Base-by-base conservation (phyloP, 2,329 filamentous ascomycete species). In the Botryotinia globosa region DNA sequence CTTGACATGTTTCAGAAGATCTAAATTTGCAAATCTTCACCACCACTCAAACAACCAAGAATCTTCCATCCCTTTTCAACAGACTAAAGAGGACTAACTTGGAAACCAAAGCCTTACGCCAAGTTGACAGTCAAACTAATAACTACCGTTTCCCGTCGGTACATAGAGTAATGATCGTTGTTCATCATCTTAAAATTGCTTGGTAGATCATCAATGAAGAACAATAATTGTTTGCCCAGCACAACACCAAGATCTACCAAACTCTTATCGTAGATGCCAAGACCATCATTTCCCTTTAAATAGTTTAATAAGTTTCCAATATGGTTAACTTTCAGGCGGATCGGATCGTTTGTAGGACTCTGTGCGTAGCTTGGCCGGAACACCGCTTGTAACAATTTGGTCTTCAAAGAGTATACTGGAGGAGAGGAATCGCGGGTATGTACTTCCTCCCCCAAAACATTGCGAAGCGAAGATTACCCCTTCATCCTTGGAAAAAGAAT, bases 181-280 rank as follows among this genome's bases (percentile, higher is more conserved):
- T 39, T 48, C 7, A 29, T 54, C 45, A 51, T 9, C 44, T 22
- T 9, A 8, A 66, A 44, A 51, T 29, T 66, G 32, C 48, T 66
- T 39, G 44, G 45, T 20, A 39, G 34, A 66, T 66, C 64, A n/a
- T 66, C 25, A 25, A 39, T 37, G 34, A 44, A 56, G 48, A 44
- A 25, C 34, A 56, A 56, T 68, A 56, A 51, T 32, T 42, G 34
- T 32, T 34, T 37, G 65, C 65, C 65, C 18, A 68, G 65, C 65
- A 29, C 65, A 67, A 51, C 37, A 68, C 65, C 65, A 68, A 68
- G 65, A 56, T 56, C 37, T 56, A 12, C 65, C 48, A 68, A 42
- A 68, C 48, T 45, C 65, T 42, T 32, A 68, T 68, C 48, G 29
- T 34, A 68, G 65, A 68, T 68, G 65, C 65, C 65, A 68, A 68